Evolutionary conservation across 2,329 filamentous ascomycete genomes (phyloP).

Genomic region (Hypoxylon sp.): DNA sequence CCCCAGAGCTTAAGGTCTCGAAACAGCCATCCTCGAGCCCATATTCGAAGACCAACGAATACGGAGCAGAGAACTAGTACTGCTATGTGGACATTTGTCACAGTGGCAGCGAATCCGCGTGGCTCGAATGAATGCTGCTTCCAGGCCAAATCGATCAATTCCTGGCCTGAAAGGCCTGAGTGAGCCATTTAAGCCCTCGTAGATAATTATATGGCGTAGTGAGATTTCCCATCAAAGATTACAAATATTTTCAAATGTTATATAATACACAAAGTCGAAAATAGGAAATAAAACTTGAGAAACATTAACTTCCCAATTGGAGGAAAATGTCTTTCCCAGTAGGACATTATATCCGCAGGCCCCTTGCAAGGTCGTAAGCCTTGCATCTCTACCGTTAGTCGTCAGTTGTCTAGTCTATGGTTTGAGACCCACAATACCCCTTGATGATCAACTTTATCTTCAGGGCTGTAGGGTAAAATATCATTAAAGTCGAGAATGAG

Average conservation of each 20-base stretch:
- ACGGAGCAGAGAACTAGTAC: conserved; percentile 11
- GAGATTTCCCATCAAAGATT: conserved; percentile 10
- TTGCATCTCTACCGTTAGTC: conserved; percentile 4
- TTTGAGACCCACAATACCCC: conserved; percentile 9
- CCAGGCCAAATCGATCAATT: conserved; percentile 23
- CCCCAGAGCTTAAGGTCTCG: conserved; percentile 17
- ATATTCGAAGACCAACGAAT: conserved; percentile 18
- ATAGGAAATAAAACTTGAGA: conserved; percentile 4
- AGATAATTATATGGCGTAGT: background rate
- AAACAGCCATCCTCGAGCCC: conserved; percentile 20
- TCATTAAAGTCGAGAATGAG: conserved; percentile 1
- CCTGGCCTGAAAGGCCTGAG: conserved; percentile 7
- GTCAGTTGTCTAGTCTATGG: background rate
- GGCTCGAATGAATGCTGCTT: conserved; percentile 17
- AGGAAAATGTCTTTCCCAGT: background rate
- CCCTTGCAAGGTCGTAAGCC: conserved; percentile 8
- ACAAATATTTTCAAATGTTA: too few relatives aligned
- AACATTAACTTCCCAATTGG: background rate
- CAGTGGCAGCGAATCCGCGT: conserved; percentile 11
- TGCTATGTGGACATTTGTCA: conserved; percentile 10
- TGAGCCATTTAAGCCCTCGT: conserved; percentile 12
- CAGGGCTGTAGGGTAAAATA: conserved; percentile 2
- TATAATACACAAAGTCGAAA: background rate
- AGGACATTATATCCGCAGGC: conserved; percentile 5
- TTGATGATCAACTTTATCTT: conserved; percentile 7